Percentiles rank a stretch among this genome's conserved stretches.
Conservation (phyloP, 1,284 basidiomycete species). For the Spongispora temasekensis region DNA sequence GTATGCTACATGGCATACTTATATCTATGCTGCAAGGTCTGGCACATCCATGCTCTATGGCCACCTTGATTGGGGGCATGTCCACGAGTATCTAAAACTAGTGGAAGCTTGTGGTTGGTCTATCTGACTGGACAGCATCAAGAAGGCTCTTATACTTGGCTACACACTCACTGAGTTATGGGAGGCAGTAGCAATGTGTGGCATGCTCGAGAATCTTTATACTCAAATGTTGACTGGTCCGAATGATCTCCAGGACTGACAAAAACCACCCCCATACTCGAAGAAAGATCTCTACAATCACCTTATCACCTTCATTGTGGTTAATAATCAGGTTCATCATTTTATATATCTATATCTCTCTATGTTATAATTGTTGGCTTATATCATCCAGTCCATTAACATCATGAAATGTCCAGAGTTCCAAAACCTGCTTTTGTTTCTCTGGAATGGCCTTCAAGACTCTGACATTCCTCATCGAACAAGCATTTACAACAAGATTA, state of each 20-base stretch:
- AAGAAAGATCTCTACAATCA: not conserved
- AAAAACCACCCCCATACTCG: no score
- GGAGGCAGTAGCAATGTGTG: not conserved
- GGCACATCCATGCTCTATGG: not conserved
- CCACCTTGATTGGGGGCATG: not conserved
- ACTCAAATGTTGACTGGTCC: not conserved
- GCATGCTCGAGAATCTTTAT: not conserved
- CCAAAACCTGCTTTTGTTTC: not conserved
- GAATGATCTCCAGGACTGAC: no score
- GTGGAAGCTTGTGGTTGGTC: not conserved
- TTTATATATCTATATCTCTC: not conserved
- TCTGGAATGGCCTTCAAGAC: not conserved
- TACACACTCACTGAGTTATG: not conserved
- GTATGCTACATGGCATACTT: not conserved
- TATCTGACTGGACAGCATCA: no score
- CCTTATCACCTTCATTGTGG: not conserved
- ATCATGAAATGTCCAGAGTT: not conserved
- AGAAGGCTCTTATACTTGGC: not conserved
- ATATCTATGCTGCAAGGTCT: not conserved
- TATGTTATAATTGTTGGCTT: not conserved
- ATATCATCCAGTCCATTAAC: not conserved
- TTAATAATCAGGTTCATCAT: not conserved
- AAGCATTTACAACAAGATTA: not conserved
- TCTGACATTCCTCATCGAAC: not conserved
- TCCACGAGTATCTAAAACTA: not conserved